Percentiles rank a stretch among this genome's conserved stretches.
These are phyloP conservation scores for Syzygium aqueum DNA, from an alignment of 345 rosid genomes.

Conservation along the genomic window DNA sequence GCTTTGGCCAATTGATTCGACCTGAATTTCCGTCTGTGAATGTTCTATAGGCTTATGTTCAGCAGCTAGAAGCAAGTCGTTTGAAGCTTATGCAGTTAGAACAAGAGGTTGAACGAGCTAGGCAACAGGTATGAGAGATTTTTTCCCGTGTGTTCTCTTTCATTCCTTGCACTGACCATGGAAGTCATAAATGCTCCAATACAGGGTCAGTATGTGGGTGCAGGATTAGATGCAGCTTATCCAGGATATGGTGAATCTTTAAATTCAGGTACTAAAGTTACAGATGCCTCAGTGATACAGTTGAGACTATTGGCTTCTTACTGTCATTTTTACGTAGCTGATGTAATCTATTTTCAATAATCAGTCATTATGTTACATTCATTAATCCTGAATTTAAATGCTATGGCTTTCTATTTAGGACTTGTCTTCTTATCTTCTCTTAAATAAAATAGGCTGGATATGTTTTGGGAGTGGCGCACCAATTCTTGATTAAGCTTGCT, in stretches of 20 bases:
- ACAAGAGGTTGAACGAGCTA: constrained; percentile 71
- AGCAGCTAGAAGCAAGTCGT: constrained; percentile 89
- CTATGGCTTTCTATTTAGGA: background rate
- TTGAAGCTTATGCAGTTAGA: constrained; percentile 77
- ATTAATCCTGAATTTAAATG: background rate
- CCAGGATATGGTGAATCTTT: constrained; percentile 41
- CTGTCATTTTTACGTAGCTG: background rate
- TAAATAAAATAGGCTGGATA: background rate
- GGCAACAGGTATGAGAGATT: constrained; percentile 49
- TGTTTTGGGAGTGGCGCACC: background rate
- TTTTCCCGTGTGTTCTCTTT: background rate
- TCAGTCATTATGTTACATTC: background rate
- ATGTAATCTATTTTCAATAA: background rate
- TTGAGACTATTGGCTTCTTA: background rate
- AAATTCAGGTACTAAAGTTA: constrained; percentile 48
- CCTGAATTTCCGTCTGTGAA: constrained; percentile 1
- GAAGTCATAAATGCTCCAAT: background rate
- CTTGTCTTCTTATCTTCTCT: background rate
- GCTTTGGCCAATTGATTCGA: background rate
- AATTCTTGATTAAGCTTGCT: background rate
- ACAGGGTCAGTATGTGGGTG: constrained; percentile 57
- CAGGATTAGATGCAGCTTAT: constrained; percentile 39
- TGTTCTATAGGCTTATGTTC: constrained; percentile 79
- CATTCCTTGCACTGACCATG: background rate
- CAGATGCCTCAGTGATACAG: background rate